A percentile compares a stretch with the other conserved stretches of the same genome.
Conservation (phyloP, 192 early-diverging fungal species). For the Phlyctochytrium arcticum region DNA sequence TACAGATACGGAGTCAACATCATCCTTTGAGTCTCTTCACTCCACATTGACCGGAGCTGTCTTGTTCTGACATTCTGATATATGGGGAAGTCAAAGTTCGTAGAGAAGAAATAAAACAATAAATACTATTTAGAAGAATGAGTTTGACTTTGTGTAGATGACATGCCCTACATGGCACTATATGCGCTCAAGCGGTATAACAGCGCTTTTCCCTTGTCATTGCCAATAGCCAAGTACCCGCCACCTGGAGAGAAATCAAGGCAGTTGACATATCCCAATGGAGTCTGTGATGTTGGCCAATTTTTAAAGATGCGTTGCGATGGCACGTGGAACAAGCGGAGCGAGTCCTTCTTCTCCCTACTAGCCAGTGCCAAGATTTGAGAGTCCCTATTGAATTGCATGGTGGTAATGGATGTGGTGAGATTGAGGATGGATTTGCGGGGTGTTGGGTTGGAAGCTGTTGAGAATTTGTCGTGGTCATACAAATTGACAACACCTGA, state of each 20-base stretch:
- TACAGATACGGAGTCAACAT: slow-evolving; percentile 6
- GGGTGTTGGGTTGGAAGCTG: slow-evolving; percentile 54
- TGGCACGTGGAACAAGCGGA: slow-evolving; percentile 80
- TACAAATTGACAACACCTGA: slow-evolving; percentile 93
- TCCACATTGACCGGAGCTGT: background rate
- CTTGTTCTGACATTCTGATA: background rate
- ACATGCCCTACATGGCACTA: slow-evolving; percentile 26
- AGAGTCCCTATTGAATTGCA: slow-evolving; percentile 82
- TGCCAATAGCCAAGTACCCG: slow-evolving; percentile 86
- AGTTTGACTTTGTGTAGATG: too few species aligned
- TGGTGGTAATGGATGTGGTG: slow-evolving; percentile 70
- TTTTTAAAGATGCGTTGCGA: slow-evolving; percentile 80
- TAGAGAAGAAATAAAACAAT: too few species aligned
- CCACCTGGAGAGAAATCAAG: slow-evolving; percentile 89
- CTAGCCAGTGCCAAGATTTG: slow-evolving; percentile 79
- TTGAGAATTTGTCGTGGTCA: slow-evolving; percentile 39
- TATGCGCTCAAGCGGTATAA: slow-evolving; percentile 68
- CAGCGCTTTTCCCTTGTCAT: slow-evolving; percentile 83
- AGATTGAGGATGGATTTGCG: slow-evolving; percentile 78
- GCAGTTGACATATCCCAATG: slow-evolving; percentile 73
- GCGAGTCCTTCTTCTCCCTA: slow-evolving; percentile 66
- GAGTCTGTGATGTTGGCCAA: slow-evolving; percentile 87
- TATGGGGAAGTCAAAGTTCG: too few species aligned
- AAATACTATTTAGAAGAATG: background rate
- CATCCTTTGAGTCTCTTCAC: background rate